Percentiles rank a stretch among this genome's conserved stretches.
These are phyloP conservation scores for Circinella minor DNA, from an alignment of 371 early-diverging fungal genomes.

Conservation along the genomic window DNA sequence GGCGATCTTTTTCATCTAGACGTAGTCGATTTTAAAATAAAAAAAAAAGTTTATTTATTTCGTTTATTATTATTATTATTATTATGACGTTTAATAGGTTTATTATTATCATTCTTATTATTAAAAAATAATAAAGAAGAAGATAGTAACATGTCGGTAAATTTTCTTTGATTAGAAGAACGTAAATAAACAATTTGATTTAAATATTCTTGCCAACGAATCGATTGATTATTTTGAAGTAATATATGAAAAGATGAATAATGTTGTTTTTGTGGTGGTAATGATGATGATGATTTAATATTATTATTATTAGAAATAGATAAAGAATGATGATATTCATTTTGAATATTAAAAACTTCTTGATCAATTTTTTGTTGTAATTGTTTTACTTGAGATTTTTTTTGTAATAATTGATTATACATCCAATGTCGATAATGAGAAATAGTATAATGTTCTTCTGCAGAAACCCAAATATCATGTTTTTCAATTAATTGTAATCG, in stretches of 20 bases:
- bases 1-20: neutral
- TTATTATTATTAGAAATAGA: too few relatives aligned
- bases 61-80: neutral
- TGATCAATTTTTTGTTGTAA: constrained; percentile 1
- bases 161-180: constrained; percentile 2
- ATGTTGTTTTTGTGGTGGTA: too few relatives aligned
- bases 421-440: neutral
- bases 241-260: neutral
- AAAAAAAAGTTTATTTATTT: neutral
- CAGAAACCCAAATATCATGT: constrained; percentile 12
- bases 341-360: neutral
- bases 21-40: constrained; percentile 4
- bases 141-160: neutral
- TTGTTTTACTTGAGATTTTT: neutral
- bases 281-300: too few relatives aligned
- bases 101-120: neutral
- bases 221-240: neutral
- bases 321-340: neutral
- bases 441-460: constrained; percentile 9
- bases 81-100: neutral
- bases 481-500: neutral
- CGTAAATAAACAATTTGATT: neutral
- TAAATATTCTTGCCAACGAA: constrained; percentile 10
- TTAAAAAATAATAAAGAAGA: neutral
- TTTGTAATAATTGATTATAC: neutral